Evolutionary conservation across 345 rosid genomes (phyloP), one percentile per base, ranked within the genome.

Genomic region (Orychophragmus violaceus): DNA sequence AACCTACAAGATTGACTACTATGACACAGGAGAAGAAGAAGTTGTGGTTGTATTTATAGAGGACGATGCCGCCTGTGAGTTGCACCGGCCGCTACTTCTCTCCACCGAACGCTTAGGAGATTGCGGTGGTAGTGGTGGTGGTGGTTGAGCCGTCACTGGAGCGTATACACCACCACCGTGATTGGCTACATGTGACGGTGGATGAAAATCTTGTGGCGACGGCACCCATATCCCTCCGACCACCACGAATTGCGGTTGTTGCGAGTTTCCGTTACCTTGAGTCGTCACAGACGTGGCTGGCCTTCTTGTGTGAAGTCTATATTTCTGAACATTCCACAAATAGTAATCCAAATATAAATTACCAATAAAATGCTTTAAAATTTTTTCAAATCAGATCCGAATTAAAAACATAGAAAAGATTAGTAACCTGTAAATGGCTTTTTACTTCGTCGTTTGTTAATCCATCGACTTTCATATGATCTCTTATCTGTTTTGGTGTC

Each of bases 381-480:
- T 16, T 19, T 16, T 19, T 55, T 18, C 13, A 54, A 18, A 9
- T 36, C 3, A 32, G 0, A 28, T 35, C 35, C 23, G 0, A 36
- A 52, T 58, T 50, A 13, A 21, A 44, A 21, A 44, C 11, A 17
- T 6, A 5, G 25, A 45, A 48, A 44, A 3, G 28, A 48, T 25
- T 33, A 30, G 36, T 10, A 35, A 92, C 98, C 98, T 93, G 98
- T 72, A 93, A 82, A 87, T 93, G 98, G 83, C 98, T 93, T 77
- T 93, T 93, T 21, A 93, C 98, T 88, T 93, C 98, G 69, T 90
- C 98, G 23, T 90, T 93, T 10, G 96, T 86, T 18, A 93, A 85
- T 46, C 97, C 97, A 73, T 93, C 98, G 14, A 93, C 97, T 72
- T 90, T 90, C 98, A 93, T 93, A 58, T 82, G 77, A 79, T 93